Evolutionary conservation across 1,139 yeast species (phyloP).

Genomic region (Debaryomycetaceae sp.): DNA sequence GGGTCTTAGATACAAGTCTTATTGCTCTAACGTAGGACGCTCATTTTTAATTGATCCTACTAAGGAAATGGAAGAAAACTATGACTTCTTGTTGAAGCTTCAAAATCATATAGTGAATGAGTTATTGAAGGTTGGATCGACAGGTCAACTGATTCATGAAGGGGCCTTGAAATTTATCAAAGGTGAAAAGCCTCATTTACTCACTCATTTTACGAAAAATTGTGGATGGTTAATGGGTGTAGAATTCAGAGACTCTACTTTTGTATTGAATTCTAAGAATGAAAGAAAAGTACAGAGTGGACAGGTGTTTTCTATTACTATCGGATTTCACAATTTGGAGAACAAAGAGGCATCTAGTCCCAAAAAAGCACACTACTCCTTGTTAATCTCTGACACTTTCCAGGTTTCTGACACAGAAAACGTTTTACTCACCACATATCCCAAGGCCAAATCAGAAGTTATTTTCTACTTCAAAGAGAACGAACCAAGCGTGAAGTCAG

Average conservation of each 20-base stretch:
- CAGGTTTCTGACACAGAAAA: conserved; percentile 64
- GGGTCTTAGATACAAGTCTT: conserved; percentile 84
- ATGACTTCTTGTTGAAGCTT: conserved; percentile 68
- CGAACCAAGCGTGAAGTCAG: conserved; percentile 19
- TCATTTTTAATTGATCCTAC: conserved; percentile 91
- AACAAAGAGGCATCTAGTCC: conserved; percentile 46
- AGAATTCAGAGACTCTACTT: conserved; percentile 80
- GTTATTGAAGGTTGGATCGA: conserved; percentile 63
- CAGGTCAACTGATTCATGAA: conserved; percentile 63
- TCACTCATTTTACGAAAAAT: conserved; percentile 65
- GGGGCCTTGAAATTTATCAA: conserved; percentile 59
- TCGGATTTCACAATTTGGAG: conserved; percentile 69
- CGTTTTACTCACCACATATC: conserved; percentile 66
- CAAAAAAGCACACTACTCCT: conserved; percentile 55
- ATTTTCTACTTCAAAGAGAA: conserved; percentile 86
- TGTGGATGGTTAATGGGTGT: conserved; percentile 90
- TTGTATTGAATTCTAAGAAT: conserved; percentile 70
- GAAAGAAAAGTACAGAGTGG: conserved; percentile 68
- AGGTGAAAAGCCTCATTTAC: conserved; percentile 60
- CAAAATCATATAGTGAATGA: conserved; percentile 57
- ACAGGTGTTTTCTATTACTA: conserved; percentile 68
- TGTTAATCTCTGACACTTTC: conserved; percentile 80
- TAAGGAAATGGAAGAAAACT: conserved; percentile 70
- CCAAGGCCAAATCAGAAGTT: conserved; percentile 69
- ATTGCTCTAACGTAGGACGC: conserved; percentile 85